A percentile compares a stretch with the other conserved stretches of the same genome.
Evolutionary conservation across 2,329 filamentous ascomycete genomes (phyloP).

Genomic region (Massarina eburnea): DNA sequence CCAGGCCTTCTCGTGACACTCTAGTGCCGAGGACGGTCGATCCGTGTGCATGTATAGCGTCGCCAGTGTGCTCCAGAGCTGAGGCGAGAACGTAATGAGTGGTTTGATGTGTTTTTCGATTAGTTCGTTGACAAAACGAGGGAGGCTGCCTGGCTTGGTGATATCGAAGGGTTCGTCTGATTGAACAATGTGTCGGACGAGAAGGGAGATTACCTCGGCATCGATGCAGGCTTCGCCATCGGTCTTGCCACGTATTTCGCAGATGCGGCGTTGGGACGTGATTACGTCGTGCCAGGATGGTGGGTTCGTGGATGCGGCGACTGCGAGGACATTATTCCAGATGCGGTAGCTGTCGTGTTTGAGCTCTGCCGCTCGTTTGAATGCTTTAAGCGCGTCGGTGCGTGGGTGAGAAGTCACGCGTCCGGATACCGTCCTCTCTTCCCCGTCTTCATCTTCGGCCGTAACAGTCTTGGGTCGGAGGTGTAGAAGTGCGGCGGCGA

Average conservation of each 20-base stretch:
- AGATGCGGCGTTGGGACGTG: slow-evolving; percentile 71
- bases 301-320: slow-evolving; percentile 75
- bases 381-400: slow-evolving; percentile 75
- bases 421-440: background rate
- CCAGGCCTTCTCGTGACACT: slow-evolving; percentile 89
- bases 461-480: slow-evolving; percentile 56
- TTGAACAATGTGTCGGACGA: slow-evolving; percentile 70
- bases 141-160: slow-evolving; percentile 49
- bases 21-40: slow-evolving; percentile 71
- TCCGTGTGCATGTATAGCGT: slow-evolving; percentile 72
- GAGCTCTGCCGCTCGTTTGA: slow-evolving; percentile 81
- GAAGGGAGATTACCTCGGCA: slow-evolving; percentile 66
- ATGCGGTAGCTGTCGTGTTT: slow-evolving; percentile 88
- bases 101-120: slow-evolving; percentile 76
- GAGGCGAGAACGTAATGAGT: slow-evolving; percentile 76
- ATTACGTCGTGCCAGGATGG: slow-evolving; percentile 76
- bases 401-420: slow-evolving; percentile 52
- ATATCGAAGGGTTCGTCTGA: slow-evolving; percentile 43
- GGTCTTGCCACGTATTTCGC: slow-evolving; percentile 67
- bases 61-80: slow-evolving; percentile 75
- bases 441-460: slow-evolving; percentile 43
- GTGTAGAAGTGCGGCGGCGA: slow-evolving; percentile 79
- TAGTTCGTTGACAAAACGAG: slow-evolving; percentile 67
- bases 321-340: slow-evolving; percentile 93
- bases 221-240: slow-evolving; percentile 80